Evolutionary conservation across 2,329 filamentous ascomycete genomes (phyloP).

Genomic region (Scytalidium lignicola): DNA sequence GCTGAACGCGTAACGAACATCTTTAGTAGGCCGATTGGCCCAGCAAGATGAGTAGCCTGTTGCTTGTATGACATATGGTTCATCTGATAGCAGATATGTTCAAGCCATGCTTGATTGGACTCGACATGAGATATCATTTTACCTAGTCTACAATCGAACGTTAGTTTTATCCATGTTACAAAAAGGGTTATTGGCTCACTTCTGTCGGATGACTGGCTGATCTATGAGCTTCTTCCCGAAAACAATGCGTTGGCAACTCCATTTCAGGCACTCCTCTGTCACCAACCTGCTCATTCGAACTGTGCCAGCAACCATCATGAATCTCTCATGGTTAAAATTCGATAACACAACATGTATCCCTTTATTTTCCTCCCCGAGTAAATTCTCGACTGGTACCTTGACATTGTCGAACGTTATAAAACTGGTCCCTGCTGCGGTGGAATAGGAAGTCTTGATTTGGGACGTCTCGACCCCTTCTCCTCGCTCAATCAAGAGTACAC

Average conservation of each 20-base stretch:
- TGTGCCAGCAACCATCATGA: conserved; percentile 66
- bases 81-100: conserved; percentile 84
- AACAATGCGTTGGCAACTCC: conserved; percentile 80
- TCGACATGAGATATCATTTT: conserved; percentile 83
- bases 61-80: conserved; percentile 75
- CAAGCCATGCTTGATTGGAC: conserved; percentile 80
- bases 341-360: conserved; percentile 59
- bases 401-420: conserved; percentile 78
- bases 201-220: conserved; percentile 77
- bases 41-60: conserved; percentile 69
- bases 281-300: conserved; percentile 62
- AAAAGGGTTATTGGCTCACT: conserved; percentile 42
- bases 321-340: conserved; percentile 87
- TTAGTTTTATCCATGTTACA: conserved; percentile 1
- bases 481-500: conserved; percentile 69
- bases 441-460: conserved; percentile 77
- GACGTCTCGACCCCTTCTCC: conserved; percentile 72
- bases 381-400: conserved; percentile 73
- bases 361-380: conserved; percentile 79
- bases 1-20: conserved; percentile 70
- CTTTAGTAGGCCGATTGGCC: conserved; percentile 79
- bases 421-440: conserved; percentile 69
- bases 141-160: conserved; percentile 50
- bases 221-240: conserved; percentile 83
- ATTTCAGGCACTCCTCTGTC: conserved; percentile 81